Evolutionary conservation across 2,329 filamentous ascomycete species (phyloP), one percentile per base, ranked within the genome.

Genomic region (Colletotrichum sp.): DNA sequence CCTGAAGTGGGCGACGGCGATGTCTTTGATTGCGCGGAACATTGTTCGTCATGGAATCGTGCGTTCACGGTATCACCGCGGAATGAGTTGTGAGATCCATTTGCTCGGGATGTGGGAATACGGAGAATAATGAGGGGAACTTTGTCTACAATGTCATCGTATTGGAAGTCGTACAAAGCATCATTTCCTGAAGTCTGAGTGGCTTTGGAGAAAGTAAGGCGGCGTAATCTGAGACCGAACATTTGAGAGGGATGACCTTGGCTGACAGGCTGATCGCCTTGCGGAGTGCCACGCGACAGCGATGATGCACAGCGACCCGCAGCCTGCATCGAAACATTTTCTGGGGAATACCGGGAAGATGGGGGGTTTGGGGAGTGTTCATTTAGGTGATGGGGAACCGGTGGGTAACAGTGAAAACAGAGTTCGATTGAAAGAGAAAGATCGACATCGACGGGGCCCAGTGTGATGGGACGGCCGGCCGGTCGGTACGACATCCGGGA

Each of bases 1-100:
- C 32, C 82, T 78, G 61, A 81, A 78, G 77, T 76, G 79, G 7
- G 60, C 52, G 43, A 56, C 4, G 28, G 30, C n/a, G n/a, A 76
- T 60, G 52, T 73, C 60, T 65, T 21, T 43, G 32, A 60, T 28
- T 18, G 60, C 24, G n/a, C 64, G 68, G 24, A 67, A 32, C 43
- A 76, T 74, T n/a, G 48, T n/a, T 16, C 18, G 55, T 38, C 5
- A 12, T 32, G 16, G 60, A 10, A 15, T 16, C 16, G 21, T 2
- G 32, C 2, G 8, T 32, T 66, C 16, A 58, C 48, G 56, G 26
- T 13, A 9, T 5, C 7, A 16, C 56, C 21, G 34, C 16, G 28
- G 4, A 66, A 28, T 24, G 28, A 36, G 26, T 13, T 13, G n/a
- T 38, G 3, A 15, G 15, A 15, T 4, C 24, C 15, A 26, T 34